These are phyloP conservation scores for Didymella exigua DNA, from an alignment of 2,329 filamentous ascomycete genomes.

Conservation along the genomic window DNA sequence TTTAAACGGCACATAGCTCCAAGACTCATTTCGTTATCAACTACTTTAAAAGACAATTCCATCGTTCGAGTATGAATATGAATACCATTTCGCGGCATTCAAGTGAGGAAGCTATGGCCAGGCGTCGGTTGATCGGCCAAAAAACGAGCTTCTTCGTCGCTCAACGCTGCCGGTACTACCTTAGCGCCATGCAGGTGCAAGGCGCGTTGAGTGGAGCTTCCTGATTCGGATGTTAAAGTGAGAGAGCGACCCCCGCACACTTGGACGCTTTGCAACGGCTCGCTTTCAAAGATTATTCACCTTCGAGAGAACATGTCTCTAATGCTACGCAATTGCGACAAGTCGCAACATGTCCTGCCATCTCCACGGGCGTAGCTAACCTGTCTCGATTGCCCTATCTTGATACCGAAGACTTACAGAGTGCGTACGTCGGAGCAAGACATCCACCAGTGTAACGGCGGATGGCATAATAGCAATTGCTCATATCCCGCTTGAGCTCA, in stretches of 20 bases:
- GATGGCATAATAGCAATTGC: too few relatives aligned
- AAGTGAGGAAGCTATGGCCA: neutral
- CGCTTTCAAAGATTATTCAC: neutral
- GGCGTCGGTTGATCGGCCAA: too few relatives aligned
- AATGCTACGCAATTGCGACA: neutral
- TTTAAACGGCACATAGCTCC: neutral
- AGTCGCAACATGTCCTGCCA: neutral
- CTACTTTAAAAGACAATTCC: neutral
- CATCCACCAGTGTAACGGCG: too few relatives aligned
- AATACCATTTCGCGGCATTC: neutral
- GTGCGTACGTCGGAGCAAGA: neutral
- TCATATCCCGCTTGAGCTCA: too few relatives aligned
- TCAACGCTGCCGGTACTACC: neutral
- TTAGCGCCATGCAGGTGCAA: neutral
- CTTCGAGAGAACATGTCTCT: neutral
- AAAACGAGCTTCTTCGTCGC: too few relatives aligned
- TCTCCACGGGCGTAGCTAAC: neutral
- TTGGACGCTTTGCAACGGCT: neutral
- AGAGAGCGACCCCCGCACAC: constrained; percentile 7
- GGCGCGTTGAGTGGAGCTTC: constrained; percentile 1
- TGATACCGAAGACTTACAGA: neutral
- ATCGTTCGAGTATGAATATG: neutral
- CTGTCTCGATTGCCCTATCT: neutral
- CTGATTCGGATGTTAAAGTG: constrained; percentile 17
- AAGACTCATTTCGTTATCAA: neutral